Conservation (phyloP, 805 yeast species). For the Saturnispora saitoi region DNA sequence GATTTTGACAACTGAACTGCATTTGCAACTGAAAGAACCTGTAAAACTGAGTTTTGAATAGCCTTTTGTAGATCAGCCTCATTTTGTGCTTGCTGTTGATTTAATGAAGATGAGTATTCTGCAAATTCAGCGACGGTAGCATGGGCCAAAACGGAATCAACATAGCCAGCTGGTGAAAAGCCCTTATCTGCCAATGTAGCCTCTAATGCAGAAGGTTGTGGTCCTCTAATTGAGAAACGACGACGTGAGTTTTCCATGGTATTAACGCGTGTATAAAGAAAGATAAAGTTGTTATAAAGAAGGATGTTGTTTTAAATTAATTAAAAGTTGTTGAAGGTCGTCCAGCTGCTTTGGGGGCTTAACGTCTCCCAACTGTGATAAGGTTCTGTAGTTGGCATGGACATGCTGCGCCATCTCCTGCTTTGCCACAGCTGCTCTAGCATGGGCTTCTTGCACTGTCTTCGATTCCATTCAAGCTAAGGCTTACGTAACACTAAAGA, state of each 20-base stretch:
- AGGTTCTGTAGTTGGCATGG: neutral
- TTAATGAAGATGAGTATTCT: constrained; percentile 4
- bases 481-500: neutral
- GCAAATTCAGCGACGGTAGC: constrained; percentile 8
- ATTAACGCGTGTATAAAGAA: neutral
- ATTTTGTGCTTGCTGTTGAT: constrained; percentile 26
- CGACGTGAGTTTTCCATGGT: constrained; percentile 6
- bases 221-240: constrained; percentile 7
- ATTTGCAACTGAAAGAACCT: constrained; percentile 48
- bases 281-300: neutral
- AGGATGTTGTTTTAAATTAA: neutral
- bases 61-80: constrained; percentile 49
- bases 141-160: constrained; percentile 3
- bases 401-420: neutral
- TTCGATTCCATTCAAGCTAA: neutral
- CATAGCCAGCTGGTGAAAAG: neutral
- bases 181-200: neutral
- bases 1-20: constrained; percentile 55
- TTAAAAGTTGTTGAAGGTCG: neutral
- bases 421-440: neutral
- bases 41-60: constrained; percentile 54
- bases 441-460: neutral
- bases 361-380: neutral
- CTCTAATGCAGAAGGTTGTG: neutral
- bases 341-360: neutral